Evolutionary conservation across 306 rosid species (phyloP).

Genomic region (Vicia villosa): DNA sequence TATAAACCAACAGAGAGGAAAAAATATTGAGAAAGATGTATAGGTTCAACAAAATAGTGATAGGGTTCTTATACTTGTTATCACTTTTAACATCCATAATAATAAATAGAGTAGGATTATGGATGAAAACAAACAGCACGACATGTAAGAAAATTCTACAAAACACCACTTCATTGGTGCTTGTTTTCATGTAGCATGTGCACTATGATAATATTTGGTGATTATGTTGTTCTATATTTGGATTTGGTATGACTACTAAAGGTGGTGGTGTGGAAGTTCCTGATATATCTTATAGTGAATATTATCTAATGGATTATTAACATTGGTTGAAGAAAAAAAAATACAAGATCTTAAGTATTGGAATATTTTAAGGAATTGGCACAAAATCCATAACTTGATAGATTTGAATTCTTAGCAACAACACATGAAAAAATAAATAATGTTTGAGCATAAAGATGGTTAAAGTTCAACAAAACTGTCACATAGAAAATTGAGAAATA

Average conservation of each 20-base stretch:
- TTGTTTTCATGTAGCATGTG: slow-evolving; percentile 88
- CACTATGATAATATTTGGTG: slow-evolving; percentile 79
- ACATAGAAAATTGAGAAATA: too few relatives aligned
- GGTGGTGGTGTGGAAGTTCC: slow-evolving; percentile 72
- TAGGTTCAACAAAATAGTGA: slow-evolving; percentile 87
- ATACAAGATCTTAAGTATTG: slow-evolving; percentile 65
- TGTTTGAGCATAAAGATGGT: too few relatives aligned
- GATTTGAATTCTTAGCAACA: too few relatives aligned
- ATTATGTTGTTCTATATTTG: slow-evolving; percentile 80
- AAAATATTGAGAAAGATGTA: slow-evolving; percentile 42
- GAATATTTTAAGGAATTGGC: slow-evolving; percentile 68
- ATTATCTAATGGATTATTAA: slow-evolving; percentile 60
- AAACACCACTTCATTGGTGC: slow-evolving; percentile 95
- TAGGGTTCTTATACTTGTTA: slow-evolving; percentile 78
- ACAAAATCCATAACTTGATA: too few relatives aligned
- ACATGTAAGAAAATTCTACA: slow-evolving; percentile 75
- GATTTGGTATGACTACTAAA: slow-evolving; percentile 65
- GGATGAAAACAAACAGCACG: slow-evolving; percentile 86
- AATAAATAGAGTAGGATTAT: slow-evolving; percentile 81
- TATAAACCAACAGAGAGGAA: too few relatives aligned
- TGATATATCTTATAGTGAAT: slow-evolving; percentile 73
- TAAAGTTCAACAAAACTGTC: too few relatives aligned
- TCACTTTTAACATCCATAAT: slow-evolving; percentile 87
- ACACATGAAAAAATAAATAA: too few relatives aligned
- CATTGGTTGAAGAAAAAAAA: slow-evolving; percentile 74